Conservation (phyloP, 2,329 filamentous ascomycete genomes). For the Fusarium fujikuroi region DNA sequence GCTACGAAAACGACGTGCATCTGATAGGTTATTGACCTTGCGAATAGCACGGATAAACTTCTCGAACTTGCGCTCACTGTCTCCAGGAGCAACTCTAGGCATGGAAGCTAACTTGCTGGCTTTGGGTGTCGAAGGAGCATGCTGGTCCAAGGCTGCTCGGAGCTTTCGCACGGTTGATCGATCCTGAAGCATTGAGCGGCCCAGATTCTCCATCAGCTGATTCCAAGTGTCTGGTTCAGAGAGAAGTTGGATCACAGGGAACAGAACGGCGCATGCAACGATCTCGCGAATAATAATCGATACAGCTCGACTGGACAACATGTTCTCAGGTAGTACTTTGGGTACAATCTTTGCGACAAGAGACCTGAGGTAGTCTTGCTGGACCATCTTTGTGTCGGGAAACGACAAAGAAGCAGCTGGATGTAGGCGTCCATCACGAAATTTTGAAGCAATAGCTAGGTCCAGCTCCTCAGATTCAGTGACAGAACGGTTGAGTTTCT, state of each 20-base stretch:
- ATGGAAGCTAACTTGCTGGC: slow-evolving; percentile 73
- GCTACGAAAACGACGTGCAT: slow-evolving; percentile 90
- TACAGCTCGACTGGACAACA: slow-evolving; percentile 84
- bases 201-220: slow-evolving; percentile 90
- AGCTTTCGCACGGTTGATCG: slow-evolving; percentile 93
- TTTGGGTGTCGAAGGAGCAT: slow-evolving; percentile 83
- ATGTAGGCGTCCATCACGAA: slow-evolving; percentile 87
- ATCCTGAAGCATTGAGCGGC: slow-evolving; percentile 89
- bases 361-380: slow-evolving; percentile 88
- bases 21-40: slow-evolving; percentile 89
- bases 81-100: slow-evolving; percentile 81
- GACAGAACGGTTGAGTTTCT: slow-evolving; percentile 86
- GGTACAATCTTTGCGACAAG: slow-evolving; percentile 79
- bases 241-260: slow-evolving; percentile 81
- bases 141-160: slow-evolving; percentile 90
- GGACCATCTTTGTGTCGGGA: slow-evolving; percentile 83
- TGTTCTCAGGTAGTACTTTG: slow-evolving; percentile 75
- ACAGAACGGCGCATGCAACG: slow-evolving; percentile 89
- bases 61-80: slow-evolving; percentile 93
- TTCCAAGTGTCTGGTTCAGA: slow-evolving; percentile 98
- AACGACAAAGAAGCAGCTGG: slow-evolving; percentile 84
- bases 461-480: slow-evolving; percentile 98
- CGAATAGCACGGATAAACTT: slow-evolving; percentile 91
- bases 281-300: slow-evolving; percentile 86
- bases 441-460: slow-evolving; percentile 94